Conservation (phyloP, 1,139 yeast species). For the Pichia cactophila region DNA sequence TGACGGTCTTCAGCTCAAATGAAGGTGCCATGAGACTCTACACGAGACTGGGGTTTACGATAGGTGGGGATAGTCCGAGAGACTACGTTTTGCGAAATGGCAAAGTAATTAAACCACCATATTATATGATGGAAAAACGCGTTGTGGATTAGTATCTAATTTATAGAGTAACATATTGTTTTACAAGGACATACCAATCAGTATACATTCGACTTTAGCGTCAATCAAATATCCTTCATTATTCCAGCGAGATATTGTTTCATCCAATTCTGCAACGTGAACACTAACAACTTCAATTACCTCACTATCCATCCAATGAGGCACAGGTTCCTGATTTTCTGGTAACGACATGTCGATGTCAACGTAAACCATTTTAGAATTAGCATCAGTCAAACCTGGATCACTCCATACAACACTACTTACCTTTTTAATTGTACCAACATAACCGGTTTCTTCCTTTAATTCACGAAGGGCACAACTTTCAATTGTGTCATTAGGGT, state of each 20-base stretch:
- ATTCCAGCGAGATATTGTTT: constrained; percentile 43
- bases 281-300: constrained; percentile 76
- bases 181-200: constrained; percentile 45
- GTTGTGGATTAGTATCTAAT: background rate
- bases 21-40: constrained; percentile 39
- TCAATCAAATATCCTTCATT: constrained; percentile 69
- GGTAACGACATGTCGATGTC: constrained; percentile 62
- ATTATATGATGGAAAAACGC: constrained; percentile 28
- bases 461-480: constrained; percentile 82
- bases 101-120: constrained; percentile 35
- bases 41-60: constrained; percentile 12
- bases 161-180: background rate
- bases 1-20: constrained; percentile 49
- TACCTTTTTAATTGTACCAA: constrained; percentile 49
- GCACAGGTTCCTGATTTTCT: constrained; percentile 59
- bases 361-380: constrained; percentile 70
- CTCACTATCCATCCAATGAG: constrained; percentile 81
- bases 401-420: constrained; percentile 63
- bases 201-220: constrained; percentile 80
- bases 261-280: constrained; percentile 53
- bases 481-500: constrained; percentile 71
- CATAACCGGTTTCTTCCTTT: constrained; percentile 86
- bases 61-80: constrained; percentile 10
- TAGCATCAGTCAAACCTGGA: constrained; percentile 93
- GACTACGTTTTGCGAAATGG: constrained; percentile 36